These are phyloP conservation scores for Mycena indigotica DNA, from an alignment of 768 basidiomycete genomes.

Conservation along the genomic window DNA sequence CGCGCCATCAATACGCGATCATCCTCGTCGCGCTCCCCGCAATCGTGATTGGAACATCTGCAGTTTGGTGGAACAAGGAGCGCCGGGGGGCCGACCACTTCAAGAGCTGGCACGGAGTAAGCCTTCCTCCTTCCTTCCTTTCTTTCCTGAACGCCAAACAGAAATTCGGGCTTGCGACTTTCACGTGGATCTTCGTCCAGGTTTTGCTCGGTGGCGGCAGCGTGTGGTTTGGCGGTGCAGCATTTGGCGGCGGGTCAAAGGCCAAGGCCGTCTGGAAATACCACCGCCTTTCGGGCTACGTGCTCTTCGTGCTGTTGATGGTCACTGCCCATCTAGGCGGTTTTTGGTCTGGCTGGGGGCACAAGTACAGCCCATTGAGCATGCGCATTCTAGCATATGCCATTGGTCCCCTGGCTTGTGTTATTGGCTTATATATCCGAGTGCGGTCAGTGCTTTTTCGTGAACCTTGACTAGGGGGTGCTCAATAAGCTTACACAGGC, in stretches of 20 bases:
- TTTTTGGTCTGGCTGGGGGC: conserved; percentile 64
- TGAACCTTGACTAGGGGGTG: too few species aligned
- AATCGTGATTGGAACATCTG: conserved; percentile 60
- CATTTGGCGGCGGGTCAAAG: conserved; percentile 70
- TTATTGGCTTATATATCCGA: conserved; percentile 49
- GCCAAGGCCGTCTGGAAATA: conserved; percentile 85
- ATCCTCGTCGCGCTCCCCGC: conserved; percentile 56
- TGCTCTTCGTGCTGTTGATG: conserved; percentile 62
- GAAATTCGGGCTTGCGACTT: conserved; percentile 65
- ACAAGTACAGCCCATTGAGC: conserved; percentile 34
- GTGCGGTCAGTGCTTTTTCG: conserved; percentile 35
- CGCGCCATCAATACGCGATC: conserved; percentile 69
- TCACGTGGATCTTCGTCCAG: conserved; percentile 65
- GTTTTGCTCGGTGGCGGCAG: conserved; percentile 68
- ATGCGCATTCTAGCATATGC: conserved; percentile 55
- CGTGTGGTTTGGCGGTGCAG: conserved; percentile 71
- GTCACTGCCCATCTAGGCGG: conserved; percentile 72
- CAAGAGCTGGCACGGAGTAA: conserved; percentile 74
- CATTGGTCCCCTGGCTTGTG: conserved; percentile 48
- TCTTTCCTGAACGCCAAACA: conserved; percentile 26
- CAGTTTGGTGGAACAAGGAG: conserved; percentile 66
- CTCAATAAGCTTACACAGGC: too few species aligned
- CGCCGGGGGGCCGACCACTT: conserved; percentile 54
- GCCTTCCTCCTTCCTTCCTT: conserved; percentile 22
- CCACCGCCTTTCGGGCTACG: conserved; percentile 77